Evolutionary conservation across 1,284 basidiomycete genomes (phyloP).

Genomic region (Heterobasidion occidentale): DNA sequence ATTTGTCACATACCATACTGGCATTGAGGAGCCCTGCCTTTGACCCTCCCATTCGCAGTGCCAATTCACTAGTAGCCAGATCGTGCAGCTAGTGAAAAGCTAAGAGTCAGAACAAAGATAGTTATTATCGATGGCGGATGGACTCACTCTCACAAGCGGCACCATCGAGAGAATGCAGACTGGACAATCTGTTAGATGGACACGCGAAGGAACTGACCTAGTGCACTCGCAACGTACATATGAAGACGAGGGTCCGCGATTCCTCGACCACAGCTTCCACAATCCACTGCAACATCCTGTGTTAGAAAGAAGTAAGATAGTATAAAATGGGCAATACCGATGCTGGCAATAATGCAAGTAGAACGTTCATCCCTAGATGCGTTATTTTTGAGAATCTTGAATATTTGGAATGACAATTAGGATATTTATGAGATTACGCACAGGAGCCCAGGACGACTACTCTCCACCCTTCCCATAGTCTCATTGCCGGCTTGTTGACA

Average conservation of each 20-base stretch:
- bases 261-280: constrained; percentile 47
- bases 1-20: constrained; percentile 47
- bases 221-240: constrained; percentile 33
- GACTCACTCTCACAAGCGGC: constrained; percentile 61
- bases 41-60: constrained; percentile 68
- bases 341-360: constrained; percentile 50
- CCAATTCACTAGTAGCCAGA: constrained; percentile 69
- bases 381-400: background rate
- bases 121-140: background rate
- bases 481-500: constrained; percentile 7
- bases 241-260: constrained; percentile 56
- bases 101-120: background rate
- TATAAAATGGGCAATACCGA: constrained; percentile 34
- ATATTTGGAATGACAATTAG: too few species aligned
- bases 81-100: constrained; percentile 55
- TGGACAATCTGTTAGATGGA: constrained; percentile 16
- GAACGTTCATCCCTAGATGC: constrained; percentile 55
- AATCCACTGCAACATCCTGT: constrained; percentile 42
- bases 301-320: too few species aligned
- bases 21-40: constrained; percentile 77
- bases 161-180: constrained; percentile 62
- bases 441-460: constrained; percentile 50
- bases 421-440: constrained; percentile 20
- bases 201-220: background rate
- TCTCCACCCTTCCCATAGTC: constrained; percentile 41